Percentiles rank a stretch among this genome's conserved stretches.
Evolutionary conservation across 2,329 filamentous ascomycete species (phyloP).

Genomic region (Arachnomyces sp.): DNA sequence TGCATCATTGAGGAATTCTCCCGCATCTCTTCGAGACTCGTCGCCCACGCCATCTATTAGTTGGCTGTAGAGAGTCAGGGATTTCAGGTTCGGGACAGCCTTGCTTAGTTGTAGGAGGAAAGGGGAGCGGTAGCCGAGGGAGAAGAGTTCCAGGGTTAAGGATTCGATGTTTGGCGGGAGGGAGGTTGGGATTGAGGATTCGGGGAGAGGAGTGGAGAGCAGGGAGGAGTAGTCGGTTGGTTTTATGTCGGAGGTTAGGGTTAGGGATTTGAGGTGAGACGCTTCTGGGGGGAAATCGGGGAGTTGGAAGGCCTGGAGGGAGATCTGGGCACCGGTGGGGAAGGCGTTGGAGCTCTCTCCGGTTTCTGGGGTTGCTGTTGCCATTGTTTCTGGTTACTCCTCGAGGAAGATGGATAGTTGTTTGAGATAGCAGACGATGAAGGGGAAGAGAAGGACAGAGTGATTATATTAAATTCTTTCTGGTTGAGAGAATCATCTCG

Average conservation of each 20-base stretch:
- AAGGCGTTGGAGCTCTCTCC: background rate
- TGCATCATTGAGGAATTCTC: conserved; percentile 29
- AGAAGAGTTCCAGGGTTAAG: conserved; percentile 44
- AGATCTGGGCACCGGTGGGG: conserved; percentile 40
- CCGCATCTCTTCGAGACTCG: conserved; percentile 32
- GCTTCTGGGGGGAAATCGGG: conserved; percentile 37
- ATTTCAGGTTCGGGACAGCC: conserved; percentile 35
- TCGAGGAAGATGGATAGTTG: too few relatives aligned
- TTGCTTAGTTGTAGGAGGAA: conserved; percentile 36
- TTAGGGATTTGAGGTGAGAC: conserved; percentile 37
- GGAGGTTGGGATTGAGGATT: conserved; percentile 15
- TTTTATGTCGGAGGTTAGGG: conserved; percentile 44
- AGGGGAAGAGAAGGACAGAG: conserved; percentile 14
- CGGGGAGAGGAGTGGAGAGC: conserved; percentile 24
- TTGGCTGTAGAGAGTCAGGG: conserved; percentile 40
- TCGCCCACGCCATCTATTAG: conserved; percentile 38
- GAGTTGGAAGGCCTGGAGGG: conserved; percentile 38
- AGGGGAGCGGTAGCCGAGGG: conserved; percentile 38
- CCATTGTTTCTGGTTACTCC: background rate
- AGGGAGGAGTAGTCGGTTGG: conserved; percentile 38
- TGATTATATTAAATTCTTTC: conserved; percentile 13
- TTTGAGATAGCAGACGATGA: conserved; percentile 12
- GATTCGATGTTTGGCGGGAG: conserved; percentile 35
- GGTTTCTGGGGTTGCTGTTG: background rate
- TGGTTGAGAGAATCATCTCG: too few relatives aligned